Conservation (phyloP, 2,329 filamentous ascomycete species). For the Ophiostoma australiae region DNA sequence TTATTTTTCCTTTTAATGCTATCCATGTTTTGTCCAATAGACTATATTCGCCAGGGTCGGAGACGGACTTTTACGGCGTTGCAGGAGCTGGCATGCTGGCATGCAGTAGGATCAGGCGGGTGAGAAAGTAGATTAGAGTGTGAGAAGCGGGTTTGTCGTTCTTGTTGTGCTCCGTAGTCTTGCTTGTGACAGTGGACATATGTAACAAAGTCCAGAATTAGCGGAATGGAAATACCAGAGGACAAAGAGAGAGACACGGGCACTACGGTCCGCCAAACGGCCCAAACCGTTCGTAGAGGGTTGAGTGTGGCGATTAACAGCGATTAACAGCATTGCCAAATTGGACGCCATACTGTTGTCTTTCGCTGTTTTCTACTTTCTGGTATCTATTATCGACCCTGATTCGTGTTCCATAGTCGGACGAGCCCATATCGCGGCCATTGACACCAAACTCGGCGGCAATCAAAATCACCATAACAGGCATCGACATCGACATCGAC, state of each 20-base stretch:
- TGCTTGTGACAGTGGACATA: neutral
- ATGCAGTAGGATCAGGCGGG: neutral
- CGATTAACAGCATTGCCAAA: neutral
- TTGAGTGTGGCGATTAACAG: neutral
- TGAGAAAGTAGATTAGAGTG: constrained; percentile 5
- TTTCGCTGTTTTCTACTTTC: neutral
- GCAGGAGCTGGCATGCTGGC: neutral
- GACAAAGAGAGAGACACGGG: neutral
- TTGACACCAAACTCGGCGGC: constrained; percentile 12
- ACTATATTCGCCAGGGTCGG: neutral
- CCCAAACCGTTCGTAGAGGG: neutral
- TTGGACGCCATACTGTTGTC: neutral
- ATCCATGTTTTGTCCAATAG: neutral
- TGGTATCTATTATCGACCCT: neutral
- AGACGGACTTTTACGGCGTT: neutral
- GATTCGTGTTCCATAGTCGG: neutral
- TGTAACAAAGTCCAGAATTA: neutral
- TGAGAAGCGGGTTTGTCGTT: neutral
- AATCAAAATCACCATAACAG: neutral
- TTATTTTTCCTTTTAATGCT: neutral
- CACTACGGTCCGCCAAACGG: constrained; percentile 7
- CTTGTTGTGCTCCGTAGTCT: neutral
- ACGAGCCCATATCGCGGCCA: neutral
- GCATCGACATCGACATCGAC: neutral
- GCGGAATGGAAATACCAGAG: neutral